Conservation (phyloP, 2,329 filamentous ascomycete genomes). For the Reticulascus tulasneorum region DNA sequence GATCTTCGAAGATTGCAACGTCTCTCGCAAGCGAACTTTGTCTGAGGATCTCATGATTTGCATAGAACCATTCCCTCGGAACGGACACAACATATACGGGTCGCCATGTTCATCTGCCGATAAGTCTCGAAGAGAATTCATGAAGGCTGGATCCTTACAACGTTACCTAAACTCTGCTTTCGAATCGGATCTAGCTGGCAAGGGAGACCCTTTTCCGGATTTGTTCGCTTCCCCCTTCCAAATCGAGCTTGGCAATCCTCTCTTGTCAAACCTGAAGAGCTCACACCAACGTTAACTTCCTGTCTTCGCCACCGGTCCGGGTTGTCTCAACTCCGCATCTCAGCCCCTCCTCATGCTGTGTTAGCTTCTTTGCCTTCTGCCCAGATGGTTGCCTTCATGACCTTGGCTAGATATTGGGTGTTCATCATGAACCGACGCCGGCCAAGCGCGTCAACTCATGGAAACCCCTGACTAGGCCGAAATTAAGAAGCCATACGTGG, state of each 20-base stretch:
- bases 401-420: not conserved
- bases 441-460: conserved; percentile 2
- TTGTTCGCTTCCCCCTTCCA: conserved; percentile 38
- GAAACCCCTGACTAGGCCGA: not conserved
- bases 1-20: too few species aligned
- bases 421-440: conserved; percentile 1
- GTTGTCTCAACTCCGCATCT: conserved; percentile 4
- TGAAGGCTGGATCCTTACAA: conserved; percentile 6
- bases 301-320: conserved; percentile 4
- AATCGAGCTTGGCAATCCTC: conserved; percentile 21
- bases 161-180: conserved; percentile 19
- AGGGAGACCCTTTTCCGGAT: conserved; percentile 22
- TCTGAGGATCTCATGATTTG: too few species aligned
- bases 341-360: conserved; percentile 9
- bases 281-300: not conserved
- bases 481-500: conserved; percentile 2
- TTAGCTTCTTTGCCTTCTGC: not conserved
- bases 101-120: conserved; percentile 9
- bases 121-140: conserved; percentile 2
- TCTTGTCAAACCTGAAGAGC: conserved; percentile 4
- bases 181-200: conserved; percentile 18
- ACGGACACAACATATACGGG: conserved; percentile 12
- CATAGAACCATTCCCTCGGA: conserved; percentile 10
- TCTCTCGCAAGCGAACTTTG: too few species aligned
- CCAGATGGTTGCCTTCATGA: not conserved